A percentile compares a stretch with the other conserved stretches of the same genome.
Conservation (phyloP, 768 basidiomycete species). For the Xerocomellus dryophilus region DNA sequence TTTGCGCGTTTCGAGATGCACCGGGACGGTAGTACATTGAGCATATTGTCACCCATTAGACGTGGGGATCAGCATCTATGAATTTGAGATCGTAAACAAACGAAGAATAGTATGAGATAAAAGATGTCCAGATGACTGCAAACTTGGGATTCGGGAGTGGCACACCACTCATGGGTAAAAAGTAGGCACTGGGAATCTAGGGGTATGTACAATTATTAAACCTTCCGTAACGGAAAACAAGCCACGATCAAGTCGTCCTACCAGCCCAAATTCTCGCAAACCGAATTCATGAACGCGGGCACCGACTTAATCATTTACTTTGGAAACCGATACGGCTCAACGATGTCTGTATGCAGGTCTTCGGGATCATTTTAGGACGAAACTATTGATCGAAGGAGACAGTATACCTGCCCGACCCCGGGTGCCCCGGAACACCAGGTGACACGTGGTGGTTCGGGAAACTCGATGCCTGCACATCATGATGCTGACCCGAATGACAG, state of each 20-base stretch:
- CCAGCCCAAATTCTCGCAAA: background rate
- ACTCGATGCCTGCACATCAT: background rate
- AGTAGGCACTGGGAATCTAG: background rate
- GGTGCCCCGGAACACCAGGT: background rate
- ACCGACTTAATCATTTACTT: too few relatives aligned
- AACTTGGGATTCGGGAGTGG: background rate
- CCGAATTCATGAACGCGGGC: too few relatives aligned
- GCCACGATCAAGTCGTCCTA: background rate
- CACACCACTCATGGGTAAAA: too few relatives aligned
- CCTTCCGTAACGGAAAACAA: background rate
- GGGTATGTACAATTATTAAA: too few relatives aligned
- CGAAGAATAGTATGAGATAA: background rate
- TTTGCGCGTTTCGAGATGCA: background rate
- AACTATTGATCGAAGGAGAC: background rate
- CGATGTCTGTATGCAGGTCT: slow-evolving; percentile 1
- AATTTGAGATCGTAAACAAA: background rate
- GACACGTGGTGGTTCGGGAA: background rate
- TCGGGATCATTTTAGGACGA: background rate
- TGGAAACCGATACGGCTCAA: background rate
- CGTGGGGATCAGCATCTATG: background rate
- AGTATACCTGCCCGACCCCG: background rate
- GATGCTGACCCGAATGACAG: background rate
- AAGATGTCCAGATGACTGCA: background rate
- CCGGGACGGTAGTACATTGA: too few relatives aligned
- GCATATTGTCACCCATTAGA: too few relatives aligned